Evolutionary conservation across 768 basidiomycete species (phyloP).

Genomic region (Naganishia antarctica): DNA sequence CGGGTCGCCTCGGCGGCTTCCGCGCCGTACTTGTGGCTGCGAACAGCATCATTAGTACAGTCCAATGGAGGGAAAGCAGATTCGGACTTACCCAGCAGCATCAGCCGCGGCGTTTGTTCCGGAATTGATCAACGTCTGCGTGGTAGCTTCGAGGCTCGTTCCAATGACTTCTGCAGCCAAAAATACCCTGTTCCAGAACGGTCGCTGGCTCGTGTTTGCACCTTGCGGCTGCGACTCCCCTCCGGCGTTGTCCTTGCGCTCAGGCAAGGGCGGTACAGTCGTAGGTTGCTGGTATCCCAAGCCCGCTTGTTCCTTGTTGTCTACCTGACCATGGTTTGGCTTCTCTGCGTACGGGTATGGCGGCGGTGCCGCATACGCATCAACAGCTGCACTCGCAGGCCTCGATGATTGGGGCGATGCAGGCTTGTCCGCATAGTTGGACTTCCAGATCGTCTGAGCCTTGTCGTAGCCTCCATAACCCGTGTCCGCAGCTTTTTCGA

Average conservation of each 20-base stretch:
- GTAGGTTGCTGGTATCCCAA: not conserved
- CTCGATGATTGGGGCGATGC: too few species aligned
- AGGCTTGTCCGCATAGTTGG: not conserved
- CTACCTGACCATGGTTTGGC: not conserved
- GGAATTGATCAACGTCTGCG: slow-evolving; percentile 39
- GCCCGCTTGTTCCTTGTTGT: not conserved
- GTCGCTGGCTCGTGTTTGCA: slow-evolving; percentile 2
- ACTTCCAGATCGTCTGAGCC: slow-evolving; percentile 8
- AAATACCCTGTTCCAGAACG: slow-evolving; percentile 33
- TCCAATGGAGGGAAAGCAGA: not conserved
- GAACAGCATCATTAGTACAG: not conserved
- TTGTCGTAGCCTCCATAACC: slow-evolving; percentile 23
- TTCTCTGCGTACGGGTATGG: slow-evolving; percentile 11
- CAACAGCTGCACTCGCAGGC: too few species aligned
- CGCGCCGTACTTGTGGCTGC: slow-evolving; percentile 57
- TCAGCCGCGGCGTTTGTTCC: slow-evolving; percentile 42
- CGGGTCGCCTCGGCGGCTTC: slow-evolving; percentile 61
- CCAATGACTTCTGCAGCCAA: slow-evolving; percentile 48
- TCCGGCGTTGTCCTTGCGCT: not conserved
- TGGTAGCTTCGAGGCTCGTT: slow-evolving; percentile 45
- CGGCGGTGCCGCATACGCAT: too few species aligned
- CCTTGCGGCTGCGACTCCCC: slow-evolving; percentile 26
- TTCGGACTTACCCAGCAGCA: slow-evolving; percentile 41
- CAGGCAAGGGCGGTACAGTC: not conserved
- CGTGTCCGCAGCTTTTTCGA: slow-evolving; percentile 20